Evolutionary conservation across 305 asterid genomes (phyloP), one percentile per base, ranked within the genome.

Genomic region (Galium porrigens): DNA sequence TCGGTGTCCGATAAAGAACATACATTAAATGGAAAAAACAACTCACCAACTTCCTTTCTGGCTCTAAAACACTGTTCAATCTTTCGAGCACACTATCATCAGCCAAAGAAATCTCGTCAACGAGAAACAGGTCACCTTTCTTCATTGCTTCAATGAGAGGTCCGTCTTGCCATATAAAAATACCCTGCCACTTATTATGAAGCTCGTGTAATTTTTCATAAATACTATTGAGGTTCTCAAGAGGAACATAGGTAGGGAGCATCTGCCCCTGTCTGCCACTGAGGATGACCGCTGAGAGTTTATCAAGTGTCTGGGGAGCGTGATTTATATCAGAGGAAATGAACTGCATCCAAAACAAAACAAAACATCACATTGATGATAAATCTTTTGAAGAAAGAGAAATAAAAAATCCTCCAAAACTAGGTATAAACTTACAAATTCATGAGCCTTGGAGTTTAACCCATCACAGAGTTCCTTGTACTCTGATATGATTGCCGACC

Each of bases 71-170:
- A 70, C 99, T 94, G 81, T 94, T 94, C 72, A 94, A 78, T 64
- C 99, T 86, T 80, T 94, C 99, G 70, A 94, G 95, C 67, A 94
- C 99, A 76, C 97, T 90, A 65, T 94, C 99, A 81, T 94, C 99
- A 61, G 99, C 99, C 78, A 94, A 84, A 65, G 99, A 94, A 62
- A 94, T 90, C 82, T 94, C 99, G 75, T 94, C 99, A 20, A 82
- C 89, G 55, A 94, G 99, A 77, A 94, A 84, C 79, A 94, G 70
- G 68, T 87, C 89, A 15, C 97, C 99, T 0, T 64, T 78, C 84
- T 79, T 94, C 97, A 94, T 90, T 63, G 99, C 96, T 82, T 89
- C 86, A 75, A 94, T 83, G 74, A 94, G 99, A 74, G 99, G 94
- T 49, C 99, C 99, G 81, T 94, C 99, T 80, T 94, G 97, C 99